Conservation (phyloP, 352 stramenopile species). For the Lagenidium sp. region DNA sequence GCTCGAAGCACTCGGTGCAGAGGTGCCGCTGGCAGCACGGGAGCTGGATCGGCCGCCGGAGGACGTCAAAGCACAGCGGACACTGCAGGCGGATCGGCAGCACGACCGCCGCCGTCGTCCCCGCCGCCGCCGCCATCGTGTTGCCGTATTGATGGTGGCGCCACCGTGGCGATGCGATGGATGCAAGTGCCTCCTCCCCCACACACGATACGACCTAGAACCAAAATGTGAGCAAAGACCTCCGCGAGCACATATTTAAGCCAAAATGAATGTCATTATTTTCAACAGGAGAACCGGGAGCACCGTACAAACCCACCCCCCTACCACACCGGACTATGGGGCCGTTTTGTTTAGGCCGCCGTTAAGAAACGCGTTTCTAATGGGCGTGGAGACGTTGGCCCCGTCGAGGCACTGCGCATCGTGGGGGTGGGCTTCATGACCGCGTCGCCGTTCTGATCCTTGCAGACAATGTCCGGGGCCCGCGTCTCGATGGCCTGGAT, state of each 20-base stretch:
- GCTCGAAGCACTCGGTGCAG: conserved; percentile 67
- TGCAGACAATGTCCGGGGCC: conserved; percentile 50
- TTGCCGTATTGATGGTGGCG: too few relatives aligned
- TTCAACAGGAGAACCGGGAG: too few relatives aligned
- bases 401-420: too few relatives aligned
- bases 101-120: conserved; percentile 10
- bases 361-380: conserved; percentile 14
- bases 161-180: too few relatives aligned
- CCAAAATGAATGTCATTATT: too few relatives aligned
- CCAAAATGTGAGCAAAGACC: too few relatives aligned
- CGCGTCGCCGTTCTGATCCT: not conserved
- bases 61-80: conserved; percentile 68
- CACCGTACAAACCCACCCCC: too few relatives aligned
- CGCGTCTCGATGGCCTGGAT: conserved; percentile 44
- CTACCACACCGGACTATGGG: too few relatives aligned
- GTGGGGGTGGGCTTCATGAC: not conserved
- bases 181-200: too few relatives aligned
- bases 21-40: conserved; percentile 66
- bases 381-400: not conserved
- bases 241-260: too few relatives aligned
- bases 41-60: conserved; percentile 52
- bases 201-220: too few relatives aligned
- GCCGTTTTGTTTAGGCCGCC: conserved; percentile 4
- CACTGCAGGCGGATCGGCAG: conserved; percentile 66
- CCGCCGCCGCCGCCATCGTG: too few relatives aligned